Evolutionary conservation across 2,329 filamentous ascomycete genomes (phyloP), one percentile per base, ranked within the genome.

Genomic region (Chalaropsis thielavioides): DNA sequence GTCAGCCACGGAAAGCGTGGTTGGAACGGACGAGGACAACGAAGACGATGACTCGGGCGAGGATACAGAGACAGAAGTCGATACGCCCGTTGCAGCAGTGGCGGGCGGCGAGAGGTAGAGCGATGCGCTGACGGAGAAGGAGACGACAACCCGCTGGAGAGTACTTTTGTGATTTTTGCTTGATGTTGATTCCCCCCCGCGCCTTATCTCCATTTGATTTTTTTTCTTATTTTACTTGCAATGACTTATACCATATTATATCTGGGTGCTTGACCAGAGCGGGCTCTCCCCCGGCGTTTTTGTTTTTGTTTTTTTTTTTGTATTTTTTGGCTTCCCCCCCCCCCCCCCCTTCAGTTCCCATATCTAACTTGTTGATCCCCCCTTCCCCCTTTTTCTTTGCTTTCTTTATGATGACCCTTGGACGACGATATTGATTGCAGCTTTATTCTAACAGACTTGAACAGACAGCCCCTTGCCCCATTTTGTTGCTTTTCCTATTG

Each of bases 21-120:
- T 54, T 11, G 61, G 51, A 10, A 66, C 65, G 10, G 74, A 74
- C 17, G 72, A 72, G 6, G 72, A 71, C 24, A 68, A 69, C 24
- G 68, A 68, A 11, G 59, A 62, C 24, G 68, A 66, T 24, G 69
- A 69, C 13, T 56, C 51, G 27, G 70, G 72, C n/a, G 71, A 72
- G 44, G 70, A 62, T 7, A 69, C 70, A 3, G 61, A 62, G 19
- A 68, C 65, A 62, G 43, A 69, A 67, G 46, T 60, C 1, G 62
- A 64, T 19, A 62, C 59, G 11, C 49, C 51, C 7, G 65, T 66
- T 60, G 65, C 46, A 17, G 63, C 60, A 15, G 58, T 38, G 22
- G 22, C 19, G 38, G 64, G 56, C 54, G 35, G 22, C 6, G 11
- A 40, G 43, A 17, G 40, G 31, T 31, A 31, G 31, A 31, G 31